A percentile compares a stretch with the other conserved stretches of the same genome.
These are phyloP conservation scores for Kodamaea sp. DNA, from an alignment of 1,139 yeast genomes.

Conservation along the genomic window DNA sequence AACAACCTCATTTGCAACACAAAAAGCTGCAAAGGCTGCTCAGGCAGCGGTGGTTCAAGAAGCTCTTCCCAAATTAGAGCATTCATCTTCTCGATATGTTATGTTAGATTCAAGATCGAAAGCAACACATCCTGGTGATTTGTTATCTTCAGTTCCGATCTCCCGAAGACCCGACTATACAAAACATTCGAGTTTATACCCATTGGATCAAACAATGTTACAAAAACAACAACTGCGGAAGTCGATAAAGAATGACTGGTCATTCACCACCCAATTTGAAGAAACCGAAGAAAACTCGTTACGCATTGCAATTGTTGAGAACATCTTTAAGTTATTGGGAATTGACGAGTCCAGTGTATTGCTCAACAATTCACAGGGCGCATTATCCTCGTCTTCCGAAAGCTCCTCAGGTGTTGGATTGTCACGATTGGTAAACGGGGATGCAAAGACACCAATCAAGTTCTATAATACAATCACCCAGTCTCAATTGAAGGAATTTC, in stretches of 20 bases:
- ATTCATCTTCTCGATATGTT: constrained; percentile 55
- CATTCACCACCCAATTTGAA: constrained; percentile 57
- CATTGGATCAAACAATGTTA: not conserved
- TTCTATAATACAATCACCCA: constrained; percentile 30
- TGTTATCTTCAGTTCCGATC: constrained; percentile 76
- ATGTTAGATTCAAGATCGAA: constrained; percentile 56
- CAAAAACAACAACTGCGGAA: not conserved
- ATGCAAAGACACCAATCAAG: constrained; percentile 19
- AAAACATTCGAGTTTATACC: constrained; percentile 11
- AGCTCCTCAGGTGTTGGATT: constrained; percentile 30
- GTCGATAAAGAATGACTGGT: constrained; percentile 23
- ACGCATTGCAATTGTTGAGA: constrained; percentile 69
- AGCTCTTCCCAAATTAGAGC: constrained; percentile 1
- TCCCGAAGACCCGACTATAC: constrained; percentile 45
- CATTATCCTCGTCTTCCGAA: constrained; percentile 18
- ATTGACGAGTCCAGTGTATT: constrained; percentile 37
- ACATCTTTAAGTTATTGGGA: constrained; percentile 70
- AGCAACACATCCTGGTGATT: constrained; percentile 75
- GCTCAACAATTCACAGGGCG: constrained; percentile 9
- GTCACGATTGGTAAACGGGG: constrained; percentile 22
- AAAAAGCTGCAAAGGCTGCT: too few relatives aligned
- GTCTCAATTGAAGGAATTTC: constrained; percentile 12
- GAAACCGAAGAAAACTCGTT: constrained; percentile 75
- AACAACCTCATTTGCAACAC: not conserved
- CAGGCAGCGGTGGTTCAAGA: too few relatives aligned